Evolutionary conservation across 495 filamentous ascomycete species (phyloP).

Genomic region (Xylaria sp.): DNA sequence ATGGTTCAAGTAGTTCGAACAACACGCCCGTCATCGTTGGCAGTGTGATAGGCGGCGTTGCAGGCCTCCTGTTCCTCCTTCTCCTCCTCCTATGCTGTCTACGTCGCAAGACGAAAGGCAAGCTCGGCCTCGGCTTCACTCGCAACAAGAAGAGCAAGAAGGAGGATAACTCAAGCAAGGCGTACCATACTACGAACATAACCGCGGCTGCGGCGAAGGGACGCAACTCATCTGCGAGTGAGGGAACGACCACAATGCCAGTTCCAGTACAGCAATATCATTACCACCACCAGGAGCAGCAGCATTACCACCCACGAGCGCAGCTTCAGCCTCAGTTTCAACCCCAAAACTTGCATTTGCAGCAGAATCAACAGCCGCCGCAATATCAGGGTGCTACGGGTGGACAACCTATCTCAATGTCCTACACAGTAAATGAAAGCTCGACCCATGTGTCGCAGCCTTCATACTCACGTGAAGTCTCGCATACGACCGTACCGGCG

Average conservation of each 20-base stretch:
- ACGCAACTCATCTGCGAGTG: slow-evolving; percentile 17
- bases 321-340: slow-evolving; percentile 11
- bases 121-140: slow-evolving; percentile 33
- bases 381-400: background rate
- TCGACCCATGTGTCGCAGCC: slow-evolving; percentile 1
- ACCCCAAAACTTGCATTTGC: background rate
- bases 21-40: slow-evolving; percentile 42
- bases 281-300: slow-evolving; percentile 10
- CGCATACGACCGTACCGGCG: background rate
- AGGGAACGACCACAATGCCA: background rate
- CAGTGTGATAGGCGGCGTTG: slow-evolving; percentile 39
- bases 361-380: background rate
- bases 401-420: slow-evolving; percentile 16
- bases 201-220: slow-evolving; percentile 8
- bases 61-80: slow-evolving; percentile 27
- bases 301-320: slow-evolving; percentile 3
- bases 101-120: slow-evolving; percentile 16
- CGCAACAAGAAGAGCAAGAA: slow-evolving; percentile 31
- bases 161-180: slow-evolving; percentile 17
- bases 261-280: slow-evolving; percentile 5
- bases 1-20: background rate
- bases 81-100: slow-evolving; percentile 2
- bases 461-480: background rate
- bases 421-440: slow-evolving; percentile 14
- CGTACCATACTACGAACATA: slow-evolving; percentile 19